Percentiles rank a stretch among this genome's conserved stretches.
These are phyloP conservation scores for Anaeramoeba ignava DNA, from an alignment of 78 protist genomes.

Conservation along the genomic window DNA sequence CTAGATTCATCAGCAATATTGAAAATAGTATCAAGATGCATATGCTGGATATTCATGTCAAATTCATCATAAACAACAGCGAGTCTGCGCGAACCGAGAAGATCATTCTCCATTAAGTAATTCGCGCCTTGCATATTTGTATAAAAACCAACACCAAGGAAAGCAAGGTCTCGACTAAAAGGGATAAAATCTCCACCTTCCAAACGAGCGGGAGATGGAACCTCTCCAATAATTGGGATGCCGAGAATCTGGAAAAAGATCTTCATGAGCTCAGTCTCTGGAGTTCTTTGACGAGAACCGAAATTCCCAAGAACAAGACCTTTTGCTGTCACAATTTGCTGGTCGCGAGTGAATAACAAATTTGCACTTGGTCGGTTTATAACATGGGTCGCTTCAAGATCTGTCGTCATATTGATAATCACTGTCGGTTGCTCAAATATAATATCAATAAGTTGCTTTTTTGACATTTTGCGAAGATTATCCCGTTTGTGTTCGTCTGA, in stretches of 20 bases:
- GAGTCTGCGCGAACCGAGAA: constrained; percentile 55
- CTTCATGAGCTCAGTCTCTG: constrained; percentile 59
- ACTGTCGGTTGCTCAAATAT: constrained; percentile 58
- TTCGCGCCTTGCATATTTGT: constrained; percentile 48
- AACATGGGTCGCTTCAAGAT: constrained; percentile 35
- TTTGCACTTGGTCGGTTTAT: constrained; percentile 28
- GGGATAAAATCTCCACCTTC: constrained; percentile 79
- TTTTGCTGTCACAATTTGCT: constrained; percentile 52
- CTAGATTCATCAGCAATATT: constrained; percentile 40
- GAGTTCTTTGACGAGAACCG: constrained; percentile 50
- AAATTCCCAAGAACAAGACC: constrained; percentile 61
- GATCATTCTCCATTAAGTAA: constrained; percentile 48
- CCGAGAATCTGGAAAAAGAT: constrained; percentile 56
- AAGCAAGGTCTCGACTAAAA: constrained; percentile 43
- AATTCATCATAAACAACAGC: constrained; percentile 68
- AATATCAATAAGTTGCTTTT: constrained; percentile 50
- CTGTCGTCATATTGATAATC: constrained; percentile 17
- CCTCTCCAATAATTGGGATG: constrained; percentile 48
- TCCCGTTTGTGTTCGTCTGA: constrained; percentile 42
- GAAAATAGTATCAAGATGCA: constrained; percentile 74
- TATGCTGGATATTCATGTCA: constrained; percentile 63
- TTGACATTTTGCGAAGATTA: constrained; percentile 42
- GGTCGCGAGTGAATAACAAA: constrained; percentile 60
- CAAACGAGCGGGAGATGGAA: constrained; percentile 47
- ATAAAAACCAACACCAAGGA: constrained; percentile 70